Base-by-base conservation (phyloP, 2,329 filamentous ascomycete species). In the Pseudocercospora crystallina region DNA sequence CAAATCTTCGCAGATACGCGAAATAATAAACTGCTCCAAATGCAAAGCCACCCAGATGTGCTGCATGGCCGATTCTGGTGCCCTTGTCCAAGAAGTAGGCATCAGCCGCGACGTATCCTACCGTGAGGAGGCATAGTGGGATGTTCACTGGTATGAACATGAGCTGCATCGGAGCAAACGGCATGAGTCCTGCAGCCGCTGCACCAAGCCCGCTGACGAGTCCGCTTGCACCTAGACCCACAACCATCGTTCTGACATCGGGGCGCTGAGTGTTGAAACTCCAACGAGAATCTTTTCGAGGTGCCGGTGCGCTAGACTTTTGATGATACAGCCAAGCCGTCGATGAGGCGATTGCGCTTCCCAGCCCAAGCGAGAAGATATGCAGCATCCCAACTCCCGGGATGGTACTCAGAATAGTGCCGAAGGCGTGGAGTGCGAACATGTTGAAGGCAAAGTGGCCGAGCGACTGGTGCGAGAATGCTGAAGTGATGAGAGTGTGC, bases 11-110 rank as follows among this genome's bases (percentile, higher is more conserved):
- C 44, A 70, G 39, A 14, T 38, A 47, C 3, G 56, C 17, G 5
- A 64, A 12, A 43, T 70, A 71, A 48, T 62, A 71, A 8, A 57
- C 29, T 1, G 48, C 43, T 0, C 75, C 75, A 58, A 73, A 76
- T 0, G 62, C 62, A 14, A 67, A 45, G 0, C 75, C 75, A 5
- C 75, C 75, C 11, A 78, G 47, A 66, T 78, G 75, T 7, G 73
- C 75, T 13, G 69, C 64, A 64, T 77, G 75, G 4, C 62, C 73
- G 8, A 70, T 54, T 5, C 43, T 51, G 13, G 58, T 64, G 4
- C 55, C 39, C 32, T 59, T 54, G 44, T 70, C 64, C 32, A 76
- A 34, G 51, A 65, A 67, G 53, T 67, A 74, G 1, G 66, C 61
- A 59, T 77, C 74, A 32, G 69, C 61, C 0, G 63, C 59, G 1